Evolutionary conservation across 805 yeast species (phyloP).

Genomic region (Tetrapisispora iriomotensis): DNA sequence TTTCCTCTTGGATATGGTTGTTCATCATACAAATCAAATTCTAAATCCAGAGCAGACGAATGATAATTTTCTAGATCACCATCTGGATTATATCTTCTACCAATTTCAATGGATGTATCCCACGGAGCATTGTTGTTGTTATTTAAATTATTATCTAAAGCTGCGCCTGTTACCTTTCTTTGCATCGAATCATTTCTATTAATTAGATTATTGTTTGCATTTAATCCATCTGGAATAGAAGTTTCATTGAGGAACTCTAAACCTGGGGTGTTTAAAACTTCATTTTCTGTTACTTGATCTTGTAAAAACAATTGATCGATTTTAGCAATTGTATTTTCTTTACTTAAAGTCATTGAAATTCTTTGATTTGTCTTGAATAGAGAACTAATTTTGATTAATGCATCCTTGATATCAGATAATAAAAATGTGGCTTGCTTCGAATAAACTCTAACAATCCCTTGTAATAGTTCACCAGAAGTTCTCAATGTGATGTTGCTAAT

Average conservation of each 20-base stretch:
- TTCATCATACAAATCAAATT: constrained; percentile 27
- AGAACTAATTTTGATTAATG: constrained; percentile 58
- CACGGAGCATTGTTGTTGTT: constrained; percentile 7
- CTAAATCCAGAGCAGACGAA: constrained; percentile 21
- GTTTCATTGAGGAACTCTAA: constrained; percentile 26
- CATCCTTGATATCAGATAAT: constrained; percentile 74
- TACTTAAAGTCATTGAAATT: constrained; percentile 48
- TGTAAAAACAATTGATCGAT: constrained; percentile 51
- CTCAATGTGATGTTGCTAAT: constrained; percentile 53
- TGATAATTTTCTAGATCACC: constrained; percentile 14
- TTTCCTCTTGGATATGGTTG: not conserved
- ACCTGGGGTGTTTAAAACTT: constrained; percentile 60
- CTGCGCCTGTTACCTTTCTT: constrained; percentile 27
- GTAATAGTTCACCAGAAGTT: constrained; percentile 73
- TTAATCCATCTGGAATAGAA: constrained; percentile 8
- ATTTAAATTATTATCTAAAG: constrained; percentile 6
- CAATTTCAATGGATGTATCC: constrained; percentile 27
- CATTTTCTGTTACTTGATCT: constrained; percentile 73
- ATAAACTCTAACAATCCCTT: constrained; percentile 82
- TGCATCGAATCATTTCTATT: constrained; percentile 14
- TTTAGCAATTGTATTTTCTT: constrained; percentile 50
- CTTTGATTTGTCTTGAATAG: constrained; percentile 42
- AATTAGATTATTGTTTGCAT: constrained; percentile 6
- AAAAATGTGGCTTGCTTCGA: constrained; percentile 76
- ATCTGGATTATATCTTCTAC: constrained; percentile 21